Evolutionary conservation across 2,329 filamentous ascomycete genomes (phyloP).

Genomic region (Talaromyces piceae): DNA sequence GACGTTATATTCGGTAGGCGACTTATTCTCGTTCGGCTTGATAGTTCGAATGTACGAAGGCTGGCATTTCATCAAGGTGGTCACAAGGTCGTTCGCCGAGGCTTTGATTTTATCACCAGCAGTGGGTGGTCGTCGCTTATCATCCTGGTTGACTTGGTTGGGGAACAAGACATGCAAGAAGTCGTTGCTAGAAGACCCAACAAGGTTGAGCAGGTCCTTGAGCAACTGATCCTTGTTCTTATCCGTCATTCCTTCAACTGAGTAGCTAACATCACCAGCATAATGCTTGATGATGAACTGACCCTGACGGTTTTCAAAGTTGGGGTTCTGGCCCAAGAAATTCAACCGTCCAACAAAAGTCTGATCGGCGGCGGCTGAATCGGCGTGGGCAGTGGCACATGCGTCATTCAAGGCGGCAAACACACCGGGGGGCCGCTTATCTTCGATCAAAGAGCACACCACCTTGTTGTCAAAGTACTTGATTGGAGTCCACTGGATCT

Average conservation of each 20-base stretch:
- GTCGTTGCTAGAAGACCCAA: constrained; percentile 71
- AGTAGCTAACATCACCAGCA: constrained; percentile 91
- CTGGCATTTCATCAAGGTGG: constrained; percentile 93
- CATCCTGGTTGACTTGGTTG: constrained; percentile 87
- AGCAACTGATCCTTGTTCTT: constrained; percentile 98
- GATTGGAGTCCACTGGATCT: constrained; percentile 98
- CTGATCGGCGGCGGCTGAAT: constrained; percentile 86
- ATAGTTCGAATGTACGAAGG: constrained; percentile 98
- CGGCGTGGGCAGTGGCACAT: constrained; percentile 95
- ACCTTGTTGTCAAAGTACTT: constrained; percentile 99
- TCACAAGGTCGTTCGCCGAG: constrained; percentile 89
- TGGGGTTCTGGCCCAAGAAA: constrained; percentile 76
- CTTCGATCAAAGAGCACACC: constrained; percentile 94
- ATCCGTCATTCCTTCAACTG: constrained; percentile 93
- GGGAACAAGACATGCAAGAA: constrained; percentile 90
- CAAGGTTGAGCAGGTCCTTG: constrained; percentile 85
- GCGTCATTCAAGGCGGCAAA: constrained; percentile 97
- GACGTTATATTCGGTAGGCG: constrained; percentile 81
- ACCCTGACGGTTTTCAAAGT: constrained; percentile 85
- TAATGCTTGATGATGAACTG: constrained; percentile 99
- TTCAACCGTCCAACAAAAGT: constrained; percentile 93
- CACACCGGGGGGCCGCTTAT: constrained; percentile 78
- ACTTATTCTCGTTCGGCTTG: constrained; percentile 99
- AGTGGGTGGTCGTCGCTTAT: constrained; percentile 86
- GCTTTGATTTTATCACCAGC: constrained; percentile 93